Evolutionary conservation across 495 filamentous ascomycete genomes (phyloP).

Genomic region (Penicillium ochrochloron): DNA sequence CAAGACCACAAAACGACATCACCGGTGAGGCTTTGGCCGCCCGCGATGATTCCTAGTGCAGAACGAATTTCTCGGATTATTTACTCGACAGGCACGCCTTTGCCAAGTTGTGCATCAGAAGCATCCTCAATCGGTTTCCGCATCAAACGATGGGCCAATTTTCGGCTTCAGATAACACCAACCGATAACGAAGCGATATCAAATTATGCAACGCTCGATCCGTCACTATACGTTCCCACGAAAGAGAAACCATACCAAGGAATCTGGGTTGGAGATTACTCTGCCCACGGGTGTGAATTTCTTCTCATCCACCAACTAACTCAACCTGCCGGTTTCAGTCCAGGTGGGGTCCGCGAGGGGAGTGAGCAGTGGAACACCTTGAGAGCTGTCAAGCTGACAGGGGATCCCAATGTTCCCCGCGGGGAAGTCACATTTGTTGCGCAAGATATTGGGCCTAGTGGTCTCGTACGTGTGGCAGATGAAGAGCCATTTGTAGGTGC

Average conservation of each 20-base stretch:
- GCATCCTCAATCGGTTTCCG: conserved; percentile 70
- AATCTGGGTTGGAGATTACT: conserved; percentile 92
- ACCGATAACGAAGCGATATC: conserved; percentile 64
- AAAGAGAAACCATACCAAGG: conserved; percentile 80
- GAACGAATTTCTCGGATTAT: conserved; percentile 35
- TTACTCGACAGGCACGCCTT: conserved; percentile 41
- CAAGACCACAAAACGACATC: conserved; percentile 38
- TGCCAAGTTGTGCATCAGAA: conserved; percentile 47
- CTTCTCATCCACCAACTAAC: conserved; percentile 78
- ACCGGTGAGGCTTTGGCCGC: conserved; percentile 69
- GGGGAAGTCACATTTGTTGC: conserved; percentile 81
- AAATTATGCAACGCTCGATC: conserved; percentile 78
- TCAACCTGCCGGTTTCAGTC: conserved; percentile 39
- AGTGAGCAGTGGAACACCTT: conserved; percentile 56
- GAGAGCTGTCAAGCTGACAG: conserved; percentile 87
- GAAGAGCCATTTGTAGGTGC: conserved; percentile 74
- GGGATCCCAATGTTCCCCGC: conserved; percentile 84
- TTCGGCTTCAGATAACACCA: conserved; percentile 39
- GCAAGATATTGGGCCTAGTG: conserved; percentile 70
- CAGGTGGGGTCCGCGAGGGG: conserved; percentile 5
- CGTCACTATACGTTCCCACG: conserved; percentile 74
- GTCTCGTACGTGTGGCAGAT: conserved; percentile 62
- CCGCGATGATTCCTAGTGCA: conserved; percentile 65
- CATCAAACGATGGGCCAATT: conserved; percentile 73
- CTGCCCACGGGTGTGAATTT: conserved; percentile 87